Evolutionary conservation across 192 early-diverging fungal species (phyloP).

Genomic region (Ambispora gerdemannii): DNA sequence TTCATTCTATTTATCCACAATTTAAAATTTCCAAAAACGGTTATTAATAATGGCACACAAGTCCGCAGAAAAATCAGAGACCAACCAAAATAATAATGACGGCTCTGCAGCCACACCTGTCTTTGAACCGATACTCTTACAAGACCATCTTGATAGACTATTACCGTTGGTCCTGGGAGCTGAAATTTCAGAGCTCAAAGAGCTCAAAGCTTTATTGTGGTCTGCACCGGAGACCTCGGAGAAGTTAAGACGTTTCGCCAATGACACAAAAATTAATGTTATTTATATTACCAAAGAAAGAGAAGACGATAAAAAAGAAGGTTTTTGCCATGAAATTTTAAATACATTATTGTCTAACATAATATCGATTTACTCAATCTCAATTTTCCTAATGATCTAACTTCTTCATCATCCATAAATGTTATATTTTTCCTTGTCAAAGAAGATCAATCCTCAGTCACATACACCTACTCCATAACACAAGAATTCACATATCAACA

Average conservation of each 20-base stretch:
- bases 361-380: too few species aligned
- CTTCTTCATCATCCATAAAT: not conserved
- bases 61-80: not conserved
- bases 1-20: too few species aligned
- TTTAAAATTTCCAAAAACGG: too few species aligned
- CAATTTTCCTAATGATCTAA: too few species aligned
- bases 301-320: constrained; percentile 66
- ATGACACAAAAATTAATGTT: constrained; percentile 66
- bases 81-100: not conserved
- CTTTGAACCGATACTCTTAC: constrained; percentile 60
- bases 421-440: not conserved
- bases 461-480: constrained; percentile 55
- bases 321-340: constrained; percentile 42
- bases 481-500: constrained; percentile 75
- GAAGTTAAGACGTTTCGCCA: constrained; percentile 72
- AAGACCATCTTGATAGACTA: constrained; percentile 68
- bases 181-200: constrained; percentile 57
- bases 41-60: not conserved
- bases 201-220: constrained; percentile 58
- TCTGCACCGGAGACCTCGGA: constrained; percentile 66
- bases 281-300: constrained; percentile 79
- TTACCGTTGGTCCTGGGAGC: constrained; percentile 71
- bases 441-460: constrained; percentile 6
- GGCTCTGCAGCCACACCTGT: not conserved
- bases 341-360: too few species aligned